A percentile compares a stretch with the other conserved stretches of the same genome.
phyloP scores from a whole-genome alignment of 2,329 filamentous ascomycete species.

The Whalleya microplaca region DNA sequence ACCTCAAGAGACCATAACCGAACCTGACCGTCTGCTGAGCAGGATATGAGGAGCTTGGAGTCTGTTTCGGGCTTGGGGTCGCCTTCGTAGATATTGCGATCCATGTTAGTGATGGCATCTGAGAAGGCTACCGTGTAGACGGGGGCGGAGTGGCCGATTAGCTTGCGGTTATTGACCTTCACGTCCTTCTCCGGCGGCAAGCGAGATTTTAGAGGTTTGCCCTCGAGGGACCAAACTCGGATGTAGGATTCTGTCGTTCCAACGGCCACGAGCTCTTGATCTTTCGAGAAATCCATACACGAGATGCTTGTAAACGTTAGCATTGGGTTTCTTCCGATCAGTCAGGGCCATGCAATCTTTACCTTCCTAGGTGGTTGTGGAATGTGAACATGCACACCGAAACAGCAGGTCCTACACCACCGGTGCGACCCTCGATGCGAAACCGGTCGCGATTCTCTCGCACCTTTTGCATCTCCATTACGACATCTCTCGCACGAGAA shows the following conservation, averaged over 20 bases:
- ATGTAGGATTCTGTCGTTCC: constrained; percentile 96
- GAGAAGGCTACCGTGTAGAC: constrained; percentile 92
- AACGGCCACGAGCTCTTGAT: constrained; percentile 82
- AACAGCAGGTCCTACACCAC: constrained; percentile 79
- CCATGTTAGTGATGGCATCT: constrained; percentile 61
- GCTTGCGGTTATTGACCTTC: constrained; percentile 66
- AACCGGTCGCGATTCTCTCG: constrained; percentile 93
- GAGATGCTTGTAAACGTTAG: constrained; percentile 63
- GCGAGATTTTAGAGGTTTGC: constrained; percentile 74
- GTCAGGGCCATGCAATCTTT: constrained; percentile 43
- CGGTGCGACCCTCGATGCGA: constrained; percentile 81
- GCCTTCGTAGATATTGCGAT: constrained; percentile 56
- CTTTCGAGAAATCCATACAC: constrained; percentile 95
- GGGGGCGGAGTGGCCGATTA: constrained; percentile 88
- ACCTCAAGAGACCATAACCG: constrained; percentile 92
- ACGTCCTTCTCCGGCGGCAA: constrained; percentile 61
- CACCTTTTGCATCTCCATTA: constrained; percentile 92
- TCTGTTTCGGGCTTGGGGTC: constrained; percentile 52
- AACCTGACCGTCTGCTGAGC: constrained; percentile 83
- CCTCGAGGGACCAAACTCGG: constrained; percentile 89
- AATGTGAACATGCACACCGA: constrained; percentile 98
- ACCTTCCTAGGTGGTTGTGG: constrained; percentile 93
- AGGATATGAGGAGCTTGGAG: constrained; percentile 82
- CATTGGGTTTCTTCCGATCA: background rate
- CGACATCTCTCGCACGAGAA: constrained; percentile 85